phyloP scores from a whole-genome alignment of 768 basidiomycete species.

The Mycena chlorophos region DNA sequence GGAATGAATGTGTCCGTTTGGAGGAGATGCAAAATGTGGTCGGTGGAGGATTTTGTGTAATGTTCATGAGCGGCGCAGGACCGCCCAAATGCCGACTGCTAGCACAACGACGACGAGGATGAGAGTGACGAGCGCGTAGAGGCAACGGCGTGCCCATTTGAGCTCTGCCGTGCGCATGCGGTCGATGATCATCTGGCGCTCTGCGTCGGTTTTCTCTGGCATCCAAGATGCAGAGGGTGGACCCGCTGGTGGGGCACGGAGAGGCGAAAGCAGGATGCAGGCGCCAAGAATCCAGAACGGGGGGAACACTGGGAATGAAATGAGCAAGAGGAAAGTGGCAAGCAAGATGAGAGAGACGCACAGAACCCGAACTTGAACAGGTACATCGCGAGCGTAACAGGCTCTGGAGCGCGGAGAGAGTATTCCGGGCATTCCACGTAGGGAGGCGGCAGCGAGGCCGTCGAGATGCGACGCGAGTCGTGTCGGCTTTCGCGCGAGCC shows the following conservation, averaged over 20 bases:
- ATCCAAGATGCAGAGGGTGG: slow-evolving; percentile 47
- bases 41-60: not conserved
- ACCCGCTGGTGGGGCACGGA: slow-evolving; percentile 42
- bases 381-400: slow-evolving; percentile 56
- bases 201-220: slow-evolving; percentile 54
- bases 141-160: slow-evolving; percentile 59
- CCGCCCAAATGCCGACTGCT: slow-evolving; percentile 36
- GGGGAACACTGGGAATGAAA: slow-evolving; percentile 51
- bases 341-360: slow-evolving; percentile 32
- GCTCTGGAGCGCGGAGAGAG: slow-evolving; percentile 43
- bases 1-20: slow-evolving; percentile 1
- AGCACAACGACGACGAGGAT: slow-evolving; percentile 35
- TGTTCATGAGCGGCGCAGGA: slow-evolving; percentile 23
- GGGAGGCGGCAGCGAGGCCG: slow-evolving; percentile 29
- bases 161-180: slow-evolving; percentile 49
- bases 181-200: slow-evolving; percentile 46
- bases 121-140: slow-evolving; percentile 53
- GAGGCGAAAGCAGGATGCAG: slow-evolving; percentile 54
- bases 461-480: slow-evolving; percentile 33
- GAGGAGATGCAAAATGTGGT: not conserved
- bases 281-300: slow-evolving; percentile 63
- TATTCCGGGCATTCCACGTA: slow-evolving; percentile 44
- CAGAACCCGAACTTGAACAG: slow-evolving; percentile 66
- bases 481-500: slow-evolving; percentile 45
- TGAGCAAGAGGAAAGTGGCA: slow-evolving; percentile 3